A percentile compares a stretch with the other conserved stretches of the same genome.
Conservation (phyloP, 2,329 filamentous ascomycete species). For the Hymenoscyphus fructigenus region DNA sequence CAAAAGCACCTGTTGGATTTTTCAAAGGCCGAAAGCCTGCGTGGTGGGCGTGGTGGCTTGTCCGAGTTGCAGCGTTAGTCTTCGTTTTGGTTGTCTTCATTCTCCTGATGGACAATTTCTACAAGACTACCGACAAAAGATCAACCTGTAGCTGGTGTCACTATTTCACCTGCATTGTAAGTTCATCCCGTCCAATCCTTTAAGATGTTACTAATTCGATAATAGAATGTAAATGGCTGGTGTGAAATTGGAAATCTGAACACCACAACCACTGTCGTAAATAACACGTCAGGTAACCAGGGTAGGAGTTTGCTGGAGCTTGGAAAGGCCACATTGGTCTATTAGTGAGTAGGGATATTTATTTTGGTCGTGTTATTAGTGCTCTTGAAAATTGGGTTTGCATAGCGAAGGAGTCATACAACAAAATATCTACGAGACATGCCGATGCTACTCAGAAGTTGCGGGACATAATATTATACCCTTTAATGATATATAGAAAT, state of each 20-base stretch:
- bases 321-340: neutral
- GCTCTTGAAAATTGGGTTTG: slow-evolving; percentile 10
- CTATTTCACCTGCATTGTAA: slow-evolving; percentile 87
- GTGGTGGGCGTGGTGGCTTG: slow-evolving; percentile 98
- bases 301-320: neutral
- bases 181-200: slow-evolving; percentile 47
- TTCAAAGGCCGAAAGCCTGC: slow-evolving; percentile 90
- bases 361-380: neutral
- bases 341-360: neutral
- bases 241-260: slow-evolving; percentile 48
- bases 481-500: neutral
- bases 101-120: slow-evolving; percentile 87
- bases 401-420: slow-evolving; percentile 30
- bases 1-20: slow-evolving; percentile 69
- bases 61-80: slow-evolving; percentile 75
- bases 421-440: slow-evolving; percentile 6
- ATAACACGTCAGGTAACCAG: too few species aligned
- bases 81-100: slow-evolving; percentile 84
- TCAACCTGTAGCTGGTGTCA: slow-evolving; percentile 89
- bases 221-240: slow-evolving; percentile 64
- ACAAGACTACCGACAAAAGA: slow-evolving; percentile 57
- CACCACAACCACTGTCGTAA: slow-evolving; percentile 16
- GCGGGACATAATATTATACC: neutral
- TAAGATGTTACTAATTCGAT: slow-evolving; percentile 52
- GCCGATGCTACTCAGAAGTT: neutral